A percentile compares a stretch with the other conserved stretches of the same genome.
Evolutionary conservation across 495 filamentous ascomycete genomes (phyloP).

Genomic region (Parathielavia hyrcaniae): DNA sequence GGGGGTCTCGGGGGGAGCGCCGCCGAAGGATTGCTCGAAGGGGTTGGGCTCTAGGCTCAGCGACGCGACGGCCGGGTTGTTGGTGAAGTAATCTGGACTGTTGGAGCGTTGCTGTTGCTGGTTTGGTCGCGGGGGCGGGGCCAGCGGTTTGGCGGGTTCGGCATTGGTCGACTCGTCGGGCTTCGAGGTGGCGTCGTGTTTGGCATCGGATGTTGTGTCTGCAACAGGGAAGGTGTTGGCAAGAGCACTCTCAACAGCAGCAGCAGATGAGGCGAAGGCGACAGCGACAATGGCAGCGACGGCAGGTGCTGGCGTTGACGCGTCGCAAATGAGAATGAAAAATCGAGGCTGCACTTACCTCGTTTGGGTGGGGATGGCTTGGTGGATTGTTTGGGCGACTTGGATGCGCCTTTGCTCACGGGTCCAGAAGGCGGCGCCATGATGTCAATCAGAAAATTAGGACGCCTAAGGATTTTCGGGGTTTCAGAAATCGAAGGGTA

Average conservation of each 20-base stretch:
- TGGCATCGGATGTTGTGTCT: constrained; percentile 34
- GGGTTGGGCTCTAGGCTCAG: constrained; percentile 83
- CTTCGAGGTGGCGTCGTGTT: constrained; percentile 34
- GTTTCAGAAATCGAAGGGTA: constrained; percentile 1
- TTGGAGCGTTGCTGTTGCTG: constrained; percentile 41
- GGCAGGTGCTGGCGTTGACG: constrained; percentile 5
- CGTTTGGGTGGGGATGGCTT: constrained; percentile 29
- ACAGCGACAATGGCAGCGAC: not conserved
- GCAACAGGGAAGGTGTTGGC: constrained; percentile 21
- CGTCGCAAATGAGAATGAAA: not conserved
- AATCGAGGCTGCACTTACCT: constrained; percentile 29
- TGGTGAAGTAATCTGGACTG: constrained; percentile 75
- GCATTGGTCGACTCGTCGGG: constrained; percentile 32
- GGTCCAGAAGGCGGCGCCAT: constrained; percentile 36
- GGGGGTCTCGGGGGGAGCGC: constrained; percentile 65
- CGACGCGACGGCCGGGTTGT: constrained; percentile 50
- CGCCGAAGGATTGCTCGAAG: constrained; percentile 87
- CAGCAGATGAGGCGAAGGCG: constrained; percentile 6
- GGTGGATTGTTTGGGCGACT: constrained; percentile 34
- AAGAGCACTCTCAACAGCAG: constrained; percentile 19
- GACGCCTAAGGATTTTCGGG: constrained; percentile 23
- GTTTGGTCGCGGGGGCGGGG: constrained; percentile 71
- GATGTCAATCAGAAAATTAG: constrained; percentile 37
- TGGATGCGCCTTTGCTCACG: constrained; percentile 33
- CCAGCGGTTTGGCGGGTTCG: constrained; percentile 54